Conservation (phyloP, 2,329 filamentous ascomycete species). For the Phyllosticta citrichinensis region DNA sequence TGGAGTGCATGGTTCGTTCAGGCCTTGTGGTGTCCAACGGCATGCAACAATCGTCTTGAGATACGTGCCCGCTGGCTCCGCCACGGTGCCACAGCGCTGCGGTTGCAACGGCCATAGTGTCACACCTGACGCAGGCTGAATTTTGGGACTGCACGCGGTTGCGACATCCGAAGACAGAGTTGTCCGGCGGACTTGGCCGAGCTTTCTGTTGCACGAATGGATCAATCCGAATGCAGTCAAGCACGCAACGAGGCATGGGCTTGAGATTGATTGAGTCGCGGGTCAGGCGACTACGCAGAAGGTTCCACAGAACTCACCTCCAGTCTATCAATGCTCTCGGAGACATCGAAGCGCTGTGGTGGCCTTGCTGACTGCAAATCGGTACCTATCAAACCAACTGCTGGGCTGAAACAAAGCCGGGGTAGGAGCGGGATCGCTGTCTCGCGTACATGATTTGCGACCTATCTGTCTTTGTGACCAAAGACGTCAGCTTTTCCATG, state of each 20-base stretch:
- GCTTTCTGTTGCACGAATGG: neutral
- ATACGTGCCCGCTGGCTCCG: neutral
- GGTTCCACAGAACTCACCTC: neutral
- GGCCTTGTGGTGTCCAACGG: neutral
- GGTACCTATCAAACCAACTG: neutral
- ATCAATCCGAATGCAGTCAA: neutral
- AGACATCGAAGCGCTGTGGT: neutral
- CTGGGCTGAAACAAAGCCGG: neutral
- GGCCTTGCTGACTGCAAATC: neutral
- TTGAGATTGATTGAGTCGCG: neutral
- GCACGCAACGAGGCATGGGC: neutral
- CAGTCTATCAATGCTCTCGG: neutral
- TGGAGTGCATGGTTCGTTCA: neutral
- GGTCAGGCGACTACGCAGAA: neutral
- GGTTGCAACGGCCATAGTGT: neutral
- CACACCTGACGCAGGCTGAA: neutral
- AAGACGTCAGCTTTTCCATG: neutral
- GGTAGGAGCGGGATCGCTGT: neutral
- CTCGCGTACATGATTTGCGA: neutral
- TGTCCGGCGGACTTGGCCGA: neutral
- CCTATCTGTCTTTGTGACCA: neutral
- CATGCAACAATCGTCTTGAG: neutral
- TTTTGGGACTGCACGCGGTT: neutral
- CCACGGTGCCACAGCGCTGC: neutral
- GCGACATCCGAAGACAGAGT: neutral